Percentiles rank a stretch among this genome's conserved stretches.
These are phyloP conservation scores for Microsporum audouinii DNA, from an alignment of 2,329 filamentous ascomycete species.

Conservation along the genomic window DNA sequence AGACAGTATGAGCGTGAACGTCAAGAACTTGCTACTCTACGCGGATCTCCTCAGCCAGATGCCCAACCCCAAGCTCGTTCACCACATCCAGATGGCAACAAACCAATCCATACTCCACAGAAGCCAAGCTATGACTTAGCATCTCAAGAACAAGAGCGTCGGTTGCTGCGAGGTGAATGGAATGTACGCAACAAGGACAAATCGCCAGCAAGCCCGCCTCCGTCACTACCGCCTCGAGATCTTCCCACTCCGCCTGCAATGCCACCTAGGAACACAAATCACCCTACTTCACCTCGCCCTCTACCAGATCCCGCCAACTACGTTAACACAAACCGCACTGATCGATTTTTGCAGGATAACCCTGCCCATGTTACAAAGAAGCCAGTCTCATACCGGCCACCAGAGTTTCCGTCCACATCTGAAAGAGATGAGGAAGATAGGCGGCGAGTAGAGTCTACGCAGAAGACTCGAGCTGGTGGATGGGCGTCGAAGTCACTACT, in stretches of 20 bases:
- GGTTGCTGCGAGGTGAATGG: conserved; percentile 48
- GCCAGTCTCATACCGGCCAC: conserved; percentile 30
- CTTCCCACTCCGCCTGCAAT: conserved; percentile 17
- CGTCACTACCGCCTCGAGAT: conserved; percentile 17
- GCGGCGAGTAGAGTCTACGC: conserved; percentile 43
- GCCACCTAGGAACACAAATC: conserved; percentile 9
- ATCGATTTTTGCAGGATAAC: conserved; percentile 46
- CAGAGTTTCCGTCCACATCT: conserved; percentile 41
- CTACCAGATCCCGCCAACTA: conserved; percentile 39
- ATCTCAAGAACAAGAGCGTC: conserved; percentile 50
- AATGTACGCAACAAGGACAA: conserved; percentile 28
- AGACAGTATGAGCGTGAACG: conserved; percentile 52
- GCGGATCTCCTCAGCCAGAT: conserved; percentile 5
- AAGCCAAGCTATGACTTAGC: conserved; percentile 43
- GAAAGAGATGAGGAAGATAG: conserved; percentile 47
- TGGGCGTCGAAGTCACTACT: conserved; percentile 54
- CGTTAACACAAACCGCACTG: conserved; percentile 37
- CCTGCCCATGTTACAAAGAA: conserved; percentile 36
- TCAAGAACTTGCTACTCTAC: conserved; percentile 36
- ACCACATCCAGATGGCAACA: background rate
- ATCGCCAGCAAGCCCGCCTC: conserved; percentile 12
- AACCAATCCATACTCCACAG: conserved; percentile 19
- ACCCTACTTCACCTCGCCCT: conserved; percentile 25
- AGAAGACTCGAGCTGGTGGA: conserved; percentile 47
- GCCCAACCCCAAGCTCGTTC: background rate